Evolutionary conservation across 2,329 filamentous ascomycete species (phyloP), one percentile per base, ranked within the genome.

Genomic region (Fusarium luffae): DNA sequence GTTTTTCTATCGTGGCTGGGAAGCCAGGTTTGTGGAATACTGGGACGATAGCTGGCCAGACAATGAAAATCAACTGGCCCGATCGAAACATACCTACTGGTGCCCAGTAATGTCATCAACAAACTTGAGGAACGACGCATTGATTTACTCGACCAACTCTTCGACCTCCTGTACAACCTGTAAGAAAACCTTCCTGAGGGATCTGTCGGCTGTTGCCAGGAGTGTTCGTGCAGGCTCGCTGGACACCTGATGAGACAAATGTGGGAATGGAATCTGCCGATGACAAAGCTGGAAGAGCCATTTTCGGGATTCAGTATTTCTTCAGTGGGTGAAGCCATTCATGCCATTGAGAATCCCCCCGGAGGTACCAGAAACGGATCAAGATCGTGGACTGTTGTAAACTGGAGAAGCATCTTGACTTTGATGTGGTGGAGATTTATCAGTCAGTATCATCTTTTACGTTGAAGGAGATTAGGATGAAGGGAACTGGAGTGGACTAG

Each of bases 271-370:
- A 27, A 27, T 9, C 7, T 42, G 12, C 40, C 40, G 8, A 0
- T 5, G 4, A 12, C 2, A 4, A 5, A 42, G 40, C n/a, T n/a
- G 21, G 40, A 42, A 3, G 2, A 4, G 40, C 40, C 40, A 14
- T 42, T 9, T 14, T 5, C 0, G 4, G 40, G n/a, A 1, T 21
- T 4, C n/a, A 21, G 7, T 21, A n/a, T 21, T 9, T 13, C 3
- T 14, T 9, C n/a, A 5, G 40, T 42, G 4, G 40, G 12, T 13
- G 40, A 42, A 4, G 3, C 5, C 19, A 42, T 42, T 13, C 2
- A n/a, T 14, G 1, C 1, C 0, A 42, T 42, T 0, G 13, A 42
- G 13, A 19, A n/a, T 14, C 40, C 40, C 7, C 4, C 2, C 11
- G 28, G 28, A 28, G 1, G 11, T 0, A 28, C 5, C 28, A 28